Evolutionary conservation across 1,284 basidiomycete species (phyloP).

Genomic region (Polyporus tsugae): DNA sequence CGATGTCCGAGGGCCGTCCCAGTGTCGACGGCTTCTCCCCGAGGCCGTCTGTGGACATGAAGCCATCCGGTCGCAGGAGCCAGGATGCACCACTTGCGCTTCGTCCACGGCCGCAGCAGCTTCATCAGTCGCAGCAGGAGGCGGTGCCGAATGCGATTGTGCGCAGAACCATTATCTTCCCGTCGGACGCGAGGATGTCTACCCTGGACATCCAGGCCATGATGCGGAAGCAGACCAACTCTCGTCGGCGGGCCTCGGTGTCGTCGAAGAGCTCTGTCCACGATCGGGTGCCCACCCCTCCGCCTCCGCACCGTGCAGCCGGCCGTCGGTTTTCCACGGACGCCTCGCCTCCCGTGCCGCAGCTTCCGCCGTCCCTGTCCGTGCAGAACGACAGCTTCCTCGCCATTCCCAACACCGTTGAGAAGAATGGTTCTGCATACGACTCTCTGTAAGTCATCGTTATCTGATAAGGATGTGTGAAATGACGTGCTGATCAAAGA

Average conservation of each 20-base stretch:
- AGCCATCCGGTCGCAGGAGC: slow-evolving; percentile 49
- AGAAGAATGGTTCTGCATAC: slow-evolving; percentile 72
- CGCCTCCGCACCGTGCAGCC: slow-evolving; percentile 61
- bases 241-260: slow-evolving; percentile 55
- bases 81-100: slow-evolving; percentile 42
- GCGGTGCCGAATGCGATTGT: slow-evolving; percentile 59
- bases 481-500: neutral
- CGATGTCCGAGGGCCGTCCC: slow-evolving; percentile 44
- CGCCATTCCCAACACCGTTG: slow-evolving; percentile 52
- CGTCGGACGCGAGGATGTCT: slow-evolving; percentile 66
- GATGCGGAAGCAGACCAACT: slow-evolving; percentile 61
- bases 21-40: slow-evolving; percentile 45
- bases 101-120: slow-evolving; percentile 38
- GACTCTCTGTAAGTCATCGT: slow-evolving; percentile 77
- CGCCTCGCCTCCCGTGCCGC: slow-evolving; percentile 75
- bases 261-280: slow-evolving; percentile 73
- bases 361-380: slow-evolving; percentile 61
- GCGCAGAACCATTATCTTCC: slow-evolving; percentile 79
- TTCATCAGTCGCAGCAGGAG: slow-evolving; percentile 38
- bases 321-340: slow-evolving; percentile 69
- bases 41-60: slow-evolving; percentile 43
- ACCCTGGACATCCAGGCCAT: slow-evolving; percentile 60
- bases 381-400: slow-evolving; percentile 54
- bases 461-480: slow-evolving; percentile 6
- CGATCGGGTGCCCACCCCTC: slow-evolving; percentile 83